Base-by-base conservation (phyloP, 208 protist genomes). In the Leishmania martiniquensis region DNA sequence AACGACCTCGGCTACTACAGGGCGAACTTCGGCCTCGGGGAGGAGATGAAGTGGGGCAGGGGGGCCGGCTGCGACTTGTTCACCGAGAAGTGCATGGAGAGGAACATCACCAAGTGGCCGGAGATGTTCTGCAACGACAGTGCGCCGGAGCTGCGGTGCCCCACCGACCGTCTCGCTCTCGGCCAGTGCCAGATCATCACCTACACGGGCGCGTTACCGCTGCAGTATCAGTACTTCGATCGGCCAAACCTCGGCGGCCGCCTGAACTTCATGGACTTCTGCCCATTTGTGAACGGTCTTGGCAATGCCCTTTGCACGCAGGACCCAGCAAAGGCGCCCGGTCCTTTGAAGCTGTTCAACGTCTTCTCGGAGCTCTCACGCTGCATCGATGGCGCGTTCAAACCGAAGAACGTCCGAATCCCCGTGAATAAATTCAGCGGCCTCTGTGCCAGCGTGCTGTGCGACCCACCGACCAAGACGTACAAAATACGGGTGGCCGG, bases 1-100 rank as follows among this genome's bases (percentile, higher is more conserved):
- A 73, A 95, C n/a, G 93, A 97, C 77, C 73, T 93, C 4, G 90
- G 89, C 45, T 95, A 83, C 73, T 98, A 97, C 85, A 42, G 72
- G 25, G 91, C 77, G 29, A 80, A 89, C 77, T 96, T 89, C 80
- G 62, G 5, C 63, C 85, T 84, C 47, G 89, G 84, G 1, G 89
- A 97, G 62, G 67, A 45, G 32, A 93, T 98, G 84, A 25, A 54
- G 39, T 98, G 91, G 90, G 95, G 93, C 51, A 57, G 75, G 29
- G 80, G 89, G 20, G 39, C 69, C 0, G 93, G 96, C 39, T 97
- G 93, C 75, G 49, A 13, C 32, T 86, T 97, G 15, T 49, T 91
- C 32, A 76, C 59, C 7, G 76, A 81, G 12, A 87, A 82, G 74
- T 94, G 89, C 75, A 63, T 91, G 67, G 57, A 22, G 13, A 73